phyloP scores from a whole-genome alignment of 306 rosid species.

The Ceratonia siliqua region DNA sequence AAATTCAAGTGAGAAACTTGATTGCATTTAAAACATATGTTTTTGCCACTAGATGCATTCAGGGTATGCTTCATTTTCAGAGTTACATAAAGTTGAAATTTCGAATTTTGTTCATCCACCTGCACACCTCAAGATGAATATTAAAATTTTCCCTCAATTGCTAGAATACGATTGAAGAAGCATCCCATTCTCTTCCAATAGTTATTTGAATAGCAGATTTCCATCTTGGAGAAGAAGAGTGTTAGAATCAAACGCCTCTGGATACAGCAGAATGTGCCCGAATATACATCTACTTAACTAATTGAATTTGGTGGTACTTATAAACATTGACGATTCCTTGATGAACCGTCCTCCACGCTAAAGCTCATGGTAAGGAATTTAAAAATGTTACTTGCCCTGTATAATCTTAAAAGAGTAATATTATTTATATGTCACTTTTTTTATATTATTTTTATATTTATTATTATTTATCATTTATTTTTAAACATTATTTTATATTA shows the following conservation, averaged over 20 bases:
- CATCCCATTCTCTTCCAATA: neutral
- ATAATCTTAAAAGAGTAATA: too few relatives aligned
- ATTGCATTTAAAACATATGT: slow-evolving; percentile 6
- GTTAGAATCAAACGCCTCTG: neutral
- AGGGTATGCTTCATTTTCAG: neutral
- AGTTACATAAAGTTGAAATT: neutral
- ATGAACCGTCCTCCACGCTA: neutral
- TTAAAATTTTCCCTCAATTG: neutral
- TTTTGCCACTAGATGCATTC: neutral
- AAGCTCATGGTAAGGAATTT: neutral
- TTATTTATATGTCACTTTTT: too few relatives aligned
- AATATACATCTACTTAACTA: neutral
- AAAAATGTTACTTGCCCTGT: neutral
- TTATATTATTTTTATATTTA: too few relatives aligned
- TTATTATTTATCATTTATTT: too few relatives aligned
- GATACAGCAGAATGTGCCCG: neutral
- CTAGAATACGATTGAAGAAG: neutral
- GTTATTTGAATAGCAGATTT: too few relatives aligned
- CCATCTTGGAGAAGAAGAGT: too few relatives aligned
- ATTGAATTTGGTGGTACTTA: neutral
- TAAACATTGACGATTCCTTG: neutral
- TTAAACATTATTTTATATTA: too few relatives aligned
- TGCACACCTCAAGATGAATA: neutral
- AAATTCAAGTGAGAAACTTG: neutral
- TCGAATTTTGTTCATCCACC: neutral